phyloP scores from a whole-genome alignment of 495 filamentous ascomycete species.

The Penicillium desertorum region DNA sequence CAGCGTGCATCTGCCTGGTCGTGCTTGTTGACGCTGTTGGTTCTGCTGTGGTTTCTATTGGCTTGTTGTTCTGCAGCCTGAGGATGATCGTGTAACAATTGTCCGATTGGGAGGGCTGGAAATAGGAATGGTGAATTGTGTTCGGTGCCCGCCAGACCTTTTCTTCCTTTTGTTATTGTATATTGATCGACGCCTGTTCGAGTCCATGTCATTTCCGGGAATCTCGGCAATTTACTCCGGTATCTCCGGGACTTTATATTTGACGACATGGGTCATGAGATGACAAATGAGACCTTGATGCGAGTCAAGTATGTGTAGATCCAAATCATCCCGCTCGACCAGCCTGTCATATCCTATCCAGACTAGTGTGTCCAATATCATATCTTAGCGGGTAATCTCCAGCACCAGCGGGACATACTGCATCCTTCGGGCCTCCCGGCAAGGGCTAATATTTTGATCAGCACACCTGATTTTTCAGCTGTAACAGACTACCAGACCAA shows the following conservation, averaged over 20 bases:
- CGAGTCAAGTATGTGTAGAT: not conserved
- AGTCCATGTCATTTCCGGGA: not conserved
- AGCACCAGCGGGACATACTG: not conserved
- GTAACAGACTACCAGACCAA: not conserved
- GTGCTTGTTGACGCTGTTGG: conserved; percentile 13
- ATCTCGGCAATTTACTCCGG: not conserved
- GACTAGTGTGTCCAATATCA: not conserved
- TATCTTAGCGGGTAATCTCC: not conserved
- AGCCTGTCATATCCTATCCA: not conserved
- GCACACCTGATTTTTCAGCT: not conserved
- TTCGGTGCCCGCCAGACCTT: not conserved
- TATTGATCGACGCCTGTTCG: not conserved
- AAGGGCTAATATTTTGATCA: not conserved
- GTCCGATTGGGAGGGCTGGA: not conserved
- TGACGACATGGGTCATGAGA: not conserved
- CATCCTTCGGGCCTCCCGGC: not conserved
- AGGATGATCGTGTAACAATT: not conserved
- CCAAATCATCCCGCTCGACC: not conserved
- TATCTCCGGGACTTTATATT: not conserved
- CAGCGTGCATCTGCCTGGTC: not conserved
- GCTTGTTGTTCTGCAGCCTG: not conserved
- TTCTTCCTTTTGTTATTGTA: not conserved
- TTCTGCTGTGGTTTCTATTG: not conserved
- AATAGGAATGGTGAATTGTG: not conserved
- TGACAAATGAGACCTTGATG: not conserved